Conservation (phyloP, 2,329 filamentous ascomycete species). For the Colletotrichum cereale region DNA sequence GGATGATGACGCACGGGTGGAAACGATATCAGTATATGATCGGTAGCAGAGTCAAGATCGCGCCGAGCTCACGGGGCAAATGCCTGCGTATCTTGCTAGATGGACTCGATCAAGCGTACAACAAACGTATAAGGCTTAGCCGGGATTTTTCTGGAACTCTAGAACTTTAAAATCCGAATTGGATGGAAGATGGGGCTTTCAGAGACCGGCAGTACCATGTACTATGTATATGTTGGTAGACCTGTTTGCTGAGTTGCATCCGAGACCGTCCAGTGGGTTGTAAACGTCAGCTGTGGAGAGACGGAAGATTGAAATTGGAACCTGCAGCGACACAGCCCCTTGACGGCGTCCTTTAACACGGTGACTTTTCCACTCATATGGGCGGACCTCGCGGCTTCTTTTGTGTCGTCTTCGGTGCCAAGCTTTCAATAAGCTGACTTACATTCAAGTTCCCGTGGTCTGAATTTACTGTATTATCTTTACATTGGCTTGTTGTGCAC, state of each 20-base stretch:
- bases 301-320: slow-evolving; percentile 35
- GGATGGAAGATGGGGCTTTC: neutral
- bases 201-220: neutral
- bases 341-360: slow-evolving; percentile 18
- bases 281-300: slow-evolving; percentile 40
- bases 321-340: slow-evolving; percentile 31
- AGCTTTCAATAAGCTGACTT: slow-evolving; percentile 13
- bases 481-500: neutral
- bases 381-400: slow-evolving; percentile 3
- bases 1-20: neutral
- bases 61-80: neutral
- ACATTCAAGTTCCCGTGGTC: neutral
- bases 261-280: slow-evolving; percentile 22
- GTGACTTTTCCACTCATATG: slow-evolving; percentile 8
- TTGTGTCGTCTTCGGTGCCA: slow-evolving; percentile 20
- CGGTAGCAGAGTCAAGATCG: neutral
- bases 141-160: neutral
- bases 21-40: neutral
- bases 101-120: no score
- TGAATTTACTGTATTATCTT: neutral
- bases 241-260: neutral
- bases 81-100: neutral
- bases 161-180: neutral
- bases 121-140: neutral
- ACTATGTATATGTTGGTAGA: neutral